Evolutionary conservation across 2,329 filamentous ascomycete genomes (phyloP).

Genomic region (Knufia fluminis): DNA sequence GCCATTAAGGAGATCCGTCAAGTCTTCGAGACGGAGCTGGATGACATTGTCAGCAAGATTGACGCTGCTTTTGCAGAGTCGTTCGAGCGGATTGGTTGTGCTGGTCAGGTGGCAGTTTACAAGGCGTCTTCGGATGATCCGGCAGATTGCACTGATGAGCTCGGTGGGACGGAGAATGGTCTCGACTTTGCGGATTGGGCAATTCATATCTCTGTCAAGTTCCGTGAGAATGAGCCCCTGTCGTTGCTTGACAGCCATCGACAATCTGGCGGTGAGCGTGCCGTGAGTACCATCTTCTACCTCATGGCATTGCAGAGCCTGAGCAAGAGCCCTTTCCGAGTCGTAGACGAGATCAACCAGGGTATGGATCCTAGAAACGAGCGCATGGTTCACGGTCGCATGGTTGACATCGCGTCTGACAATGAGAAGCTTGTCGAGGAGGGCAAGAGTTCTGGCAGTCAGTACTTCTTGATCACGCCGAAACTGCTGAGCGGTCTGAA

Average conservation of each 20-base stretch:
- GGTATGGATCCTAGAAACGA: constrained; percentile 99
- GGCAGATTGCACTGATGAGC: constrained; percentile 19
- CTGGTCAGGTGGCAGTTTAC: constrained; percentile 77
- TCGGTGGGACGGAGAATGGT: constrained; percentile 33
- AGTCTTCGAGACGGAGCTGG: constrained; percentile 76
- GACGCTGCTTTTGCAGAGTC: constrained; percentile 87
- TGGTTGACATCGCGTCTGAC: constrained; percentile 93
- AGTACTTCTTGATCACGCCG: constrained; percentile 96
- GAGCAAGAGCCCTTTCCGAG: constrained; percentile 88
- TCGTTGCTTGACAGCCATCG: constrained; percentile 82
- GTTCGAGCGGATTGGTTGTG: constrained; percentile 88
- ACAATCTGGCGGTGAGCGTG: constrained; percentile 90
- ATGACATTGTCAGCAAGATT: constrained; percentile 68
- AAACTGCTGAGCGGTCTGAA: constrained; percentile 79
- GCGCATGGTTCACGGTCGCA: constrained; percentile 92
- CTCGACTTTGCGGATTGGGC: constrained; percentile 92
- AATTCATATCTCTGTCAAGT: constrained; percentile 88
- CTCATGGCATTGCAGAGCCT: constrained; percentile 95
- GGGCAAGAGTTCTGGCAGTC: constrained; percentile 38
- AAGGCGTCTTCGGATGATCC: constrained; percentile 49
- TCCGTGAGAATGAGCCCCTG: constrained; percentile 75
- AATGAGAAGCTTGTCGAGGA: constrained; percentile 43
- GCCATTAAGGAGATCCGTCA: constrained; percentile 58
- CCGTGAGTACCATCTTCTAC: constrained; percentile 96
- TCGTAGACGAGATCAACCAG: constrained; percentile 99